Evolutionary conservation across 2,329 filamentous ascomycete species (phyloP).

Genomic region (Hortaea werneckii): DNA sequence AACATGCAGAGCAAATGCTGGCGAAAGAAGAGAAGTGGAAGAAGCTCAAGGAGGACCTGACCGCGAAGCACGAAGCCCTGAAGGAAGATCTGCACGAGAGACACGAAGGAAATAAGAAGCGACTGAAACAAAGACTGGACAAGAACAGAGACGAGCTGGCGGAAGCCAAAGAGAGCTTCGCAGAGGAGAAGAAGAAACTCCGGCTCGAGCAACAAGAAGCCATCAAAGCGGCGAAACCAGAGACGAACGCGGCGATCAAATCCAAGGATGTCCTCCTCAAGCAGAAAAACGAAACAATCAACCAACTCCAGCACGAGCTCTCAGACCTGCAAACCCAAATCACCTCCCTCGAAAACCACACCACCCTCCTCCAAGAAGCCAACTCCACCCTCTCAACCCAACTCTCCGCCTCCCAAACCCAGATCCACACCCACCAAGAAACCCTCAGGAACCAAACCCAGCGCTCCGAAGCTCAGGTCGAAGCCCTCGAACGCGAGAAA

Average conservation of each 20-base stretch:
- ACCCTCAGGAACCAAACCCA: too few relatives aligned
- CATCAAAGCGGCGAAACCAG: conserved; percentile 7
- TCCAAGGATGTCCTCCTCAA: conserved; percentile 4
- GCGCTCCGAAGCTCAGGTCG: too few relatives aligned
- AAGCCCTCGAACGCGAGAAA: too few relatives aligned
- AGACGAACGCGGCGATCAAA: conserved; percentile 5
- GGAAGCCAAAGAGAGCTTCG: neutral
- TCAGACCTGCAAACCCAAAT: neutral
- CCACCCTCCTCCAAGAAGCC: too few relatives aligned
- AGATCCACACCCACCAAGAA: too few relatives aligned
- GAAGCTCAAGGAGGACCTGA: neutral
- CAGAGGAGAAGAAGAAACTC: conserved; percentile 2
- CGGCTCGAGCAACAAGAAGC: conserved; percentile 4
- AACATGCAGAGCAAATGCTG: neutral
- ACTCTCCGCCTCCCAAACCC: too few relatives aligned
- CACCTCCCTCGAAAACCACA: too few relatives aligned
- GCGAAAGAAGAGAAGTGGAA: neutral
- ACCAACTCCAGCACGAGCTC: neutral
- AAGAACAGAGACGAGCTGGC: neutral
- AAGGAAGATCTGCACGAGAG: neutral
- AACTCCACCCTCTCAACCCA: too few relatives aligned
- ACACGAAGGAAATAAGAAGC: neutral
- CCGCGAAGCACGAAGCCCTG: neutral
- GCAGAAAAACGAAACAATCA: neutral
- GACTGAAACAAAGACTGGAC: neutral